Evolutionary conservation across 805 yeast genomes (phyloP), one percentile per base, ranked within the genome.

Genomic region (Sugiyamaella floridensis): DNA sequence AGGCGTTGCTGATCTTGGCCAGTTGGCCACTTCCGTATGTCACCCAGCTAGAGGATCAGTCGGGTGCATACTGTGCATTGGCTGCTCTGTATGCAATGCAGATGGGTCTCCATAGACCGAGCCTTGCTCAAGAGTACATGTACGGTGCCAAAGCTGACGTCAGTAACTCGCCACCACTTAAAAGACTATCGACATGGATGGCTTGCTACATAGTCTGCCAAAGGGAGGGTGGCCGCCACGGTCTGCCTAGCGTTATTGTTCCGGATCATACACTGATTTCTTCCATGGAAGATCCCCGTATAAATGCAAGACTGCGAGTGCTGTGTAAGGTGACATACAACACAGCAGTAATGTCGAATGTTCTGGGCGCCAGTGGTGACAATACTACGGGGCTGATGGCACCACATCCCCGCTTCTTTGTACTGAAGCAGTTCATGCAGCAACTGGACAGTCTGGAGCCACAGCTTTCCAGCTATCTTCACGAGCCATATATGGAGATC

Each of bases 171-270:
- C 43, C 42, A 14, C 22, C 43, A n/a, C 29, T 37, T 28, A 49
- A 49, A 26, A 37, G 52, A n/a, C 42, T 41, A 34, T 26, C 52
- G 12, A 49, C 52, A n/a, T 49, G 52, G 52, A 44, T 49, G 52
- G 52, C 48, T 2, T 49, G 52, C 20, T 49, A 42, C 44, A 26
- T 49, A 1, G 47, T 34, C 18, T 15, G 34, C 19, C 34, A 19
- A 7, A 18, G 45, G 6, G 52, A 49, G 19, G 32, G 48, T 22
- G 18, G 16, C 16, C 12, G 52, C 1, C 16, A 34, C n/a, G 52
- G 52, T 8, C n/a, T 49, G 10, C 52, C 52, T 12, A 34, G 48
- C 11, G 26, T 41, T 6, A 40, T 49, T 11, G 15, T 5, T 4
- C 46, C 52, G 2, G 52, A 49, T 44, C 43, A 49, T 16, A 44